These are phyloP conservation scores for Anthracocystis panici-leucophaei DNA, from an alignment of 1,284 basidiomycete species.

Conservation along the genomic window DNA sequence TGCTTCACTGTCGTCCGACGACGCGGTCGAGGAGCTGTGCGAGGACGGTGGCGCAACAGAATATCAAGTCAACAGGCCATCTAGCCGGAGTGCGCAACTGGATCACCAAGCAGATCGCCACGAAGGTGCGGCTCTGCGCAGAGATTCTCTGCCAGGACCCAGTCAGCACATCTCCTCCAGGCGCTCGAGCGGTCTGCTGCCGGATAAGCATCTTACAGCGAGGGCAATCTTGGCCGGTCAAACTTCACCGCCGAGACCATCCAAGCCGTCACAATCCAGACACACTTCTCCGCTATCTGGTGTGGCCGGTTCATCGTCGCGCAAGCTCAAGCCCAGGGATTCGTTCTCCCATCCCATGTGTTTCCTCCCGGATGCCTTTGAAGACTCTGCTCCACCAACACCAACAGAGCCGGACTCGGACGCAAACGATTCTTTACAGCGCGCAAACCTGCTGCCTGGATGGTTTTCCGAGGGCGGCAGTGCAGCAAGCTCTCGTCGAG, in stretches of 20 bases:
- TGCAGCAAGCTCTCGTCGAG: constrained; percentile 35
- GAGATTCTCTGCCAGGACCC: constrained; percentile 3
- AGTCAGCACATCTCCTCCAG: background rate
- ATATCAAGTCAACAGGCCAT: background rate
- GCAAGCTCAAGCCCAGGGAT: constrained; percentile 28
- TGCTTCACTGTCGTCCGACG: constrained; percentile 4
- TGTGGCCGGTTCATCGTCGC: background rate
- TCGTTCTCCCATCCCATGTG: constrained; percentile 51
- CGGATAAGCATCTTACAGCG: background rate
- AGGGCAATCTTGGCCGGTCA: constrained; percentile 2
- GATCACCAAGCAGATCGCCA: background rate
- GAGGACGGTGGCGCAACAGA: background rate
- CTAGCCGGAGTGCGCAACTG: background rate
- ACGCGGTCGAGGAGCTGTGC: constrained; percentile 2
- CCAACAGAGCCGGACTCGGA: constrained; percentile 39
- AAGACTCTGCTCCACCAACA: constrained; percentile 46
- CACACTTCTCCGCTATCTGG: constrained; percentile 22
- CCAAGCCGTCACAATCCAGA: constrained; percentile 4
- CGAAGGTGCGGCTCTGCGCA: background rate
- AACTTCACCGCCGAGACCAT: constrained; percentile 8
- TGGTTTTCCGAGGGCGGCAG: constrained; percentile 45
- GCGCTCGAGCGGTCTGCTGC: constrained; percentile 6
- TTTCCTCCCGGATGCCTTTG: constrained; percentile 51
- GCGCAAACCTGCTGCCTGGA: constrained; percentile 24
- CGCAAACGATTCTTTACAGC: constrained; percentile 27